Evolutionary conservation across 2,329 filamentous ascomycete genomes (phyloP).

Genomic region (Cyclaneusma minus): DNA sequence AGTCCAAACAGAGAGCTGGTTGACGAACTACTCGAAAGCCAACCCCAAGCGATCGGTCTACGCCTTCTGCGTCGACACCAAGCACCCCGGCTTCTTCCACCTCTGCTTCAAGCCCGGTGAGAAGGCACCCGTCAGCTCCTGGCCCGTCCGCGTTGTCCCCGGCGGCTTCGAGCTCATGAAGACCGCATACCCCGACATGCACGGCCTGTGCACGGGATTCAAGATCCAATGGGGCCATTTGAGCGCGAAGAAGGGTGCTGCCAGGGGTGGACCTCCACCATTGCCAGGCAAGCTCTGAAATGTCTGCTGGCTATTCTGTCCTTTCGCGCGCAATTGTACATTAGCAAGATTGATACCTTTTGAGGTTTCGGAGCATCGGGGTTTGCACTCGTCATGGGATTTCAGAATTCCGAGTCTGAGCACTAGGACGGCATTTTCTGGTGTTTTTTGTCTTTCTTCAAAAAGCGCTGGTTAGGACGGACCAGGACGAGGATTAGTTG

Average conservation of each 20-base stretch:
- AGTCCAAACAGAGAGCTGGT: conserved; percentile 62
- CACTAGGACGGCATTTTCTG: too few relatives aligned
- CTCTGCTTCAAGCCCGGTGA: conserved; percentile 91
- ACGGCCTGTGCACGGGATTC: conserved; percentile 90
- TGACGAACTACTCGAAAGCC: conserved; percentile 88
- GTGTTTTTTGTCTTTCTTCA: too few relatives aligned
- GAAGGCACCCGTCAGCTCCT: conserved; percentile 55
- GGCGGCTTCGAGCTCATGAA: conserved; percentile 86
- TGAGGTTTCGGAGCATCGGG: too few relatives aligned
- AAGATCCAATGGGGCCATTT: conserved; percentile 37
- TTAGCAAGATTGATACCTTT: too few relatives aligned
- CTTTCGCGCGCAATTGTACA: too few relatives aligned
- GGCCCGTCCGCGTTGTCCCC: conserved; percentile 82
- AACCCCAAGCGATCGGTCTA: conserved; percentile 91
- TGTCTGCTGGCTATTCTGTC: too few relatives aligned
- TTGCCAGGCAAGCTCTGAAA: too few relatives aligned
- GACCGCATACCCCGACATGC: conserved; percentile 86
- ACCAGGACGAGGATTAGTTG: too few relatives aligned
- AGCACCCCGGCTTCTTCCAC: conserved; percentile 87
- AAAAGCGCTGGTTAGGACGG: too few relatives aligned
- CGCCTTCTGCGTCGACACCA: conserved; percentile 85
- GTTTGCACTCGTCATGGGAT: too few relatives aligned
- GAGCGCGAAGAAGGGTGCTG: not conserved
- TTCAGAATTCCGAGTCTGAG: too few relatives aligned
- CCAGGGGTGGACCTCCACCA: too few relatives aligned